A percentile compares a stretch with the other conserved stretches of the same genome.
Evolutionary conservation across 768 basidiomycete genomes (phyloP).

Genomic region (Boletellus ananas): DNA sequence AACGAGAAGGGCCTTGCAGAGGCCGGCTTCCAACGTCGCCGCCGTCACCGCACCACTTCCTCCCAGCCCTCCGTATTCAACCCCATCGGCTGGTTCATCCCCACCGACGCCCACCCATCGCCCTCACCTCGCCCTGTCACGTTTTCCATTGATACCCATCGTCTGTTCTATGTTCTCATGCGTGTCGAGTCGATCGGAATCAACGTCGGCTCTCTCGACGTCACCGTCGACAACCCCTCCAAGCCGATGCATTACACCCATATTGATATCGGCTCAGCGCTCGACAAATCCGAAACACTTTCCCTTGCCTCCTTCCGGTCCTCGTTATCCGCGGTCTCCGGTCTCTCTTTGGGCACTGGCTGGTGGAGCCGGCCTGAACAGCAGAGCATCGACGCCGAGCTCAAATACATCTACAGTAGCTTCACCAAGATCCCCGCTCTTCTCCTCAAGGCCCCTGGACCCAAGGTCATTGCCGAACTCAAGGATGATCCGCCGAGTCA

Average conservation of each 20-base stretch:
- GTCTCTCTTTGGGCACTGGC: slow-evolving; percentile 63
- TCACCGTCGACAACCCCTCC: slow-evolving; percentile 66
- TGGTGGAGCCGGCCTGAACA: slow-evolving; percentile 70
- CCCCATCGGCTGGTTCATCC: slow-evolving; percentile 57
- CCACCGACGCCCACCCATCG: slow-evolving; percentile 21
- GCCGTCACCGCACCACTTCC: slow-evolving; percentile 32
- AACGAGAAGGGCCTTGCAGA: slow-evolving; percentile 75
- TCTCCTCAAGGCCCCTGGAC: slow-evolving; percentile 58
- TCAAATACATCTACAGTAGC: slow-evolving; percentile 84
- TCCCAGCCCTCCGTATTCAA: slow-evolving; percentile 46
- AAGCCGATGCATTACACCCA: slow-evolving; percentile 75
- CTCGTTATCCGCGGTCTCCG: slow-evolving; percentile 72
- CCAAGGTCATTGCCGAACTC: slow-evolving; percentile 65
- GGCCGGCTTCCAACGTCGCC: slow-evolving; percentile 51
- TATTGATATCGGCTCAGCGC: slow-evolving; percentile 38
- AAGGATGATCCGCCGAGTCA: slow-evolving; percentile 63
- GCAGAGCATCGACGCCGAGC: slow-evolving; percentile 61
- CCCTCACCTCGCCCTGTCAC: slow-evolving; percentile 53
- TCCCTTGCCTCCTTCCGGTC: slow-evolving; percentile 75
- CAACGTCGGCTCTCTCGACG: slow-evolving; percentile 75
- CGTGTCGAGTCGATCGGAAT: slow-evolving; percentile 80
- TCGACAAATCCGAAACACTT: slow-evolving; percentile 68
- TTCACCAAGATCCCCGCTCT: slow-evolving; percentile 90
- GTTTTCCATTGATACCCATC: slow-evolving; percentile 72
- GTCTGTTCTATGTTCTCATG: slow-evolving; percentile 84